Evolutionary conservation across 768 basidiomycete species (phyloP), one percentile per base, ranked within the genome.

Genomic region (Cystobasidiopsis lactophilus): DNA sequence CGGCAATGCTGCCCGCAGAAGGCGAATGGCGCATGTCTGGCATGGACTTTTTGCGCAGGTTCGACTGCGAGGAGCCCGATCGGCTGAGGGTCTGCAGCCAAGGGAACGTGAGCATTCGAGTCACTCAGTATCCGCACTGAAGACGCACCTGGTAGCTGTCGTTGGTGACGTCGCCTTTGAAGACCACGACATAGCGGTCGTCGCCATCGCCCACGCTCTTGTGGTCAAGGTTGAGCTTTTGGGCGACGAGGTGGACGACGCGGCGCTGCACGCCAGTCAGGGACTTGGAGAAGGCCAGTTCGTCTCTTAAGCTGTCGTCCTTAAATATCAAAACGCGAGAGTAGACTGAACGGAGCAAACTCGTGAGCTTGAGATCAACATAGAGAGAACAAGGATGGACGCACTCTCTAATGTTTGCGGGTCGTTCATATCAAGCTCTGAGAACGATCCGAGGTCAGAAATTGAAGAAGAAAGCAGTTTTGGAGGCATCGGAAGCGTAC

Each of bases 11-110:
- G 40, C 27, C 24, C 16, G 29, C 30, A 18, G 14, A 19, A 30
- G 19, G 43, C 26, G 52, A 35, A 35, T 35, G 59, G 27, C 67
- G 58, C 77, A 95, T 78, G 67, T 95, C 86, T 2, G 93, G 93
- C 93, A 96, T 96, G 23, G 86, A 91, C 69, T 93, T 93, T 73
- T 96, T 96, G 67, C 80, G 79, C 51, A 95, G 74, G 39, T 77
- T 71, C 51, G 63, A 69, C 18, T 66, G 66, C 44, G 53, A 47
- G 70, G 72, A 58, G 67, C 71, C 59, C 23, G 19, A 38, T 16
- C 27, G 27, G 43, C 27, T 7, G 2, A 44, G 24, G 14, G 16
- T 29, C 49, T 27, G 27, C 54, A n/a, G n/a, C n/a, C n/a, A n/a
- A n/a, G n/a, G n/a, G 33, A 7, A 35, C 16, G 7, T 16, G 16